Evolutionary conservation across 768 basidiomycete genomes (phyloP), one percentile per base, ranked within the genome.

Genomic region (Tricholoma sp.): DNA sequence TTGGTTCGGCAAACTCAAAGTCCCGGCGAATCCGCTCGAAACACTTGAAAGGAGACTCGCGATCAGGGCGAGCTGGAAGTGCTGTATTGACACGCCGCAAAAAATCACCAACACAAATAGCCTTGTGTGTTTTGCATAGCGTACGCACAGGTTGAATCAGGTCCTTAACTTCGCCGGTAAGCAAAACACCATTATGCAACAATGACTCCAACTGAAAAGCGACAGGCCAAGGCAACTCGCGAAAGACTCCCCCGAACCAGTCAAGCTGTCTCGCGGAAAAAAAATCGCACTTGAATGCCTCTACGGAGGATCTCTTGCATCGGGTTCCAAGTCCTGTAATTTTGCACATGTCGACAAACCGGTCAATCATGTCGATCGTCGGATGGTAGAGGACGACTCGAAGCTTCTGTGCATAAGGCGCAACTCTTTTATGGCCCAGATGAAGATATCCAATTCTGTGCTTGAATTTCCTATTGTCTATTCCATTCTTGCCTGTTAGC

Each of bases 181-280:
- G 82, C 18, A 92, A 73, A 17, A 81, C 68, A 0, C 80, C 80
- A 57, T 86, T 88, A 20, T 74, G 81, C 6, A 93, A 66, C n/a
- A n/a, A n/a, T 0, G 83, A 80, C 66, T 89, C 89, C 29, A 91
- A 71, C 67, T 94, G 91, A 65, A 91, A 94, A 0, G 85, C 86
- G 32, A 90, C 76, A 4, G 73, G 68, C 87, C 88, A 92, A 12
- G 79, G 74, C 47, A 85, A 76, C 3, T 66, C 68, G 31, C 67
- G 66, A 42, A 88, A 60, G 70, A 75, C 76, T 13, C 62, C 64
- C 13, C 74, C 70, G 8, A 89, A 65, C 9, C 68, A 69, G 57
- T 76, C 69, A 3, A 91, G 74, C 4, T 71, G 68, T 58, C 69
- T 80, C 7, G 63, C 60, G 0, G 73, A 61, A 64, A 88, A 92